Conservation (phyloP, 768 basidiomycete genomes). For the Psilocybe azurescens region DNA sequence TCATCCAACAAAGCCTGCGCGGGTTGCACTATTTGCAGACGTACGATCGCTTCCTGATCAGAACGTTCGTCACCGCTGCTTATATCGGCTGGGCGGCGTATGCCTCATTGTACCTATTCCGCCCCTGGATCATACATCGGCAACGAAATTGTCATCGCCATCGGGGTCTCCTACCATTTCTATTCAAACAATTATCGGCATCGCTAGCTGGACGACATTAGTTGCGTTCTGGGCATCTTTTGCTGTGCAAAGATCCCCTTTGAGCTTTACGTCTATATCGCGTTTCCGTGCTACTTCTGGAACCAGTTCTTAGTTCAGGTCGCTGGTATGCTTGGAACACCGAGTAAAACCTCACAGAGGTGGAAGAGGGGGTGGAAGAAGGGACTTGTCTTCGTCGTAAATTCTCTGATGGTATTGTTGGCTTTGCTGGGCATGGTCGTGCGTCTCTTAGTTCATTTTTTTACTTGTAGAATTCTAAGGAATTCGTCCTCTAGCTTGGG, state of each 20-base stretch:
- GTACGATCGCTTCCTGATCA: slow-evolving; percentile 79
- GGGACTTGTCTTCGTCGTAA: slow-evolving; percentile 17
- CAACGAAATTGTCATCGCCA: background rate
- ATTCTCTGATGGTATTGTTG: slow-evolving; percentile 38
- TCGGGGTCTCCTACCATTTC: background rate
- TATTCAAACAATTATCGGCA: slow-evolving; percentile 7
- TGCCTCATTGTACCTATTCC: slow-evolving; percentile 61
- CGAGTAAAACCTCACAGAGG: background rate
- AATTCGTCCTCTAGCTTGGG: slow-evolving; percentile 49
- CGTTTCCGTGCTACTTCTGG: slow-evolving; percentile 85
- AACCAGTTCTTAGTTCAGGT: slow-evolving; percentile 49
- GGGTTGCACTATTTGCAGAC: slow-evolving; percentile 84
- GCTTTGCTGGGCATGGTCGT: slow-evolving; percentile 78
- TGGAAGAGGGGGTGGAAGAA: background rate
- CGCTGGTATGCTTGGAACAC: slow-evolving; percentile 2
- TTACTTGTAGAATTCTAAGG: background rate
- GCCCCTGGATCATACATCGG: slow-evolving; percentile 35
- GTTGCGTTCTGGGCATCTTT: slow-evolving; percentile 55
- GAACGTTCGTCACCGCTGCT: slow-evolving; percentile 68
- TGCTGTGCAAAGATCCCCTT: slow-evolving; percentile 66
- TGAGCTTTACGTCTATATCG: slow-evolving; percentile 75
- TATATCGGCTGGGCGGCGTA: slow-evolving; percentile 84
- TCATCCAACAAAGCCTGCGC: slow-evolving; percentile 58
- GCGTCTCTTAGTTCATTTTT: slow-evolving; percentile 30
- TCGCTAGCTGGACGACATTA: slow-evolving; percentile 29